Percentiles rank a stretch among this genome's conserved stretches.
These are phyloP conservation scores for Aspergillus viridinutans DNA, from an alignment of 2,329 filamentous ascomycete species.

Conservation along the genomic window DNA sequence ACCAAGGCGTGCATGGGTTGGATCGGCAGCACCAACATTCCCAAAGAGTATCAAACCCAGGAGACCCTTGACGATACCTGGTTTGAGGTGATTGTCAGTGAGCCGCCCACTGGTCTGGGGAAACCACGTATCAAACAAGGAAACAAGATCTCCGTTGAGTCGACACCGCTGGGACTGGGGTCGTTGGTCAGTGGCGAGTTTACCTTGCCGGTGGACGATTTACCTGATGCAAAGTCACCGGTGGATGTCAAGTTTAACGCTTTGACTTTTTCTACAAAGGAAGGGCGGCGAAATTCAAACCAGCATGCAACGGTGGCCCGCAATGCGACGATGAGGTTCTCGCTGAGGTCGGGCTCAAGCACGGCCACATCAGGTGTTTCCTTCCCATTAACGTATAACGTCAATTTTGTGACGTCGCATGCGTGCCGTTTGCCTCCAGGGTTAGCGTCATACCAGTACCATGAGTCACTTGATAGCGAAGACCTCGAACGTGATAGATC, in stretches of 20 bases:
- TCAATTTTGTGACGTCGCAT: slow-evolving; percentile 53
- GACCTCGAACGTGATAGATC: background rate
- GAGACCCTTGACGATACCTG: slow-evolving; percentile 42
- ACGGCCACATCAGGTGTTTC: slow-evolving; percentile 19
- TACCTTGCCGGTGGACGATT: slow-evolving; percentile 34
- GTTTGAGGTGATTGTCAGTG: slow-evolving; percentile 45
- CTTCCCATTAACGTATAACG: slow-evolving; percentile 46
- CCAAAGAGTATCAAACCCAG: slow-evolving; percentile 28
- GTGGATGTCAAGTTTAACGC: slow-evolving; percentile 18
- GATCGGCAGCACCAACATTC: slow-evolving; percentile 43
- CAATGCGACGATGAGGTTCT: slow-evolving; percentile 26
- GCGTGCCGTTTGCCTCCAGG: slow-evolving; percentile 48
- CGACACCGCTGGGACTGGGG: slow-evolving; percentile 38
- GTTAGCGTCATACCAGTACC: slow-evolving; percentile 14
- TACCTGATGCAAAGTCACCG: slow-evolving; percentile 4
- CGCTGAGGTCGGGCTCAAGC: slow-evolving; percentile 11
- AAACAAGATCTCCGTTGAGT: slow-evolving; percentile 35
- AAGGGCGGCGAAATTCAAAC: slow-evolving; percentile 8
- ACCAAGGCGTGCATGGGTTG: slow-evolving; percentile 54
- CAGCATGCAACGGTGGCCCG: slow-evolving; percentile 16
- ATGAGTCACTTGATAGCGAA: background rate
- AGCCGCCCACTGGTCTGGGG: slow-evolving; percentile 21
- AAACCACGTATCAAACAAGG: slow-evolving; percentile 44
- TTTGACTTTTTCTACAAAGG: slow-evolving; percentile 23
- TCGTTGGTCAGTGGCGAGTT: slow-evolving; percentile 36